Base-by-base conservation (phyloP, 1,284 basidiomycete genomes). In the Rhodotorula sp. region DNA sequence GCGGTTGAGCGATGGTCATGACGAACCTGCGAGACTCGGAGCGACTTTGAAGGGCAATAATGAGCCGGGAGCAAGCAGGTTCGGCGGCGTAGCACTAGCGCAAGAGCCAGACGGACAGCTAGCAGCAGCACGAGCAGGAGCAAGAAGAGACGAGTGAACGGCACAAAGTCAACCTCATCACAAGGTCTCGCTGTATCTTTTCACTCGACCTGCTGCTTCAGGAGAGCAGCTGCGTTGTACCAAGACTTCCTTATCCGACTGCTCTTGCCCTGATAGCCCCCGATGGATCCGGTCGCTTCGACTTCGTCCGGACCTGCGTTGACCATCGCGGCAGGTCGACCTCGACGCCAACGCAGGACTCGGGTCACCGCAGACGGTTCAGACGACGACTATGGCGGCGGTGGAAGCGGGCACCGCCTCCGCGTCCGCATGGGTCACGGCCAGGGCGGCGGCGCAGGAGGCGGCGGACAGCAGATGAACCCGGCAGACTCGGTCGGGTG, bases 361-460 rank as follows among this genome's bases (percentile, higher is more conserved):
- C 60, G 60, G 18, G 45, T 63, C 42, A 22, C 61, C 20, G 46
- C 46, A 3, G 64, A 62, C 10, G 56, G n/a, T 6, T 62, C 53
- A 20, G 70, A 69, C 62, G 72, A 74, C 37, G 69, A 70, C 24
- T 62, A 67, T 91, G 91, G 81, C 85, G 92, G 64, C 91, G 91
- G 82, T 81, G 92, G 76, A 88, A 37, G 51, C 18, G 51, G 49
- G n/a, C 26, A 60, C 30, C 63, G 67, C 20, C 44, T 88, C 88
- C 59, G 88, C 88, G 63, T 88, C 87, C 85, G 90, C 88, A 58
- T 71, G 53, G 53, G 53, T 18, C 53, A 54, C 46, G 66, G 71
- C 2, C 69, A 62, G 44, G 69, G 67, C 7, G 68, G 67, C 7
- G 44, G 56, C 26, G 56, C 29, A 22, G 37, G n/a, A n/a, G 63